A percentile compares a stretch with the other conserved stretches of the same genome.
Evolutionary conservation across 192 early-diverging fungal genomes (phyloP).

Genomic region (Chytriomyces sp.): DNA sequence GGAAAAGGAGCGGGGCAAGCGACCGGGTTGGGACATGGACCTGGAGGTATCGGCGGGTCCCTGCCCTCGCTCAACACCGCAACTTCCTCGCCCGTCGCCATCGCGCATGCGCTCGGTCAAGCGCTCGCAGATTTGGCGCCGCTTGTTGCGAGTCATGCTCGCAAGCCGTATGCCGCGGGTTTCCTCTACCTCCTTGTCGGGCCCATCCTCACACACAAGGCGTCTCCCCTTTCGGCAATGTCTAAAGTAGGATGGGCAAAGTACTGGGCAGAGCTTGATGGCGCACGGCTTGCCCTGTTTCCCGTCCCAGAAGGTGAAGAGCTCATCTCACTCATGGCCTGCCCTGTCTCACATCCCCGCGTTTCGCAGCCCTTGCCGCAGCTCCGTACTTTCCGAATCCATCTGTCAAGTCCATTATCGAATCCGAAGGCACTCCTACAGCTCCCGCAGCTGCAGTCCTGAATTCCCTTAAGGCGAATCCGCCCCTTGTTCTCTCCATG

Average conservation of each 20-base stretch:
- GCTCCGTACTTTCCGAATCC: constrained; percentile 24
- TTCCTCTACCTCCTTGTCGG: constrained; percentile 12
- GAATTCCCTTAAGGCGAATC: neutral
- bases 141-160: neutral
- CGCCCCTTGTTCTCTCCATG: neutral
- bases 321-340: neutral
- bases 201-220: neutral
- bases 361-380: constrained; percentile 9
- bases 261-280: constrained; percentile 26
- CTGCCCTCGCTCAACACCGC: neutral
- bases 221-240: neutral
- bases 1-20: neutral
- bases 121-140: constrained; percentile 13
- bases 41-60: neutral
- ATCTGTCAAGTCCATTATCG: constrained; percentile 13
- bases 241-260: constrained; percentile 9
- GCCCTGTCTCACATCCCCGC: neutral
- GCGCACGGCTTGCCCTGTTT: neutral
- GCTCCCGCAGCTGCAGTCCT: neutral
- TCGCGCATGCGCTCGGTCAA: neutral
- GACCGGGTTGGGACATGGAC: neutral
- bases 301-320: constrained; percentile 19
- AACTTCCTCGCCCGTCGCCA: neutral
- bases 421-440: constrained; percentile 19
- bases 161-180: constrained; percentile 8